A percentile compares a stretch with the other conserved stretches of the same genome.
Conservation (phyloP, 345 rosid species). For the Salix exigua region DNA sequence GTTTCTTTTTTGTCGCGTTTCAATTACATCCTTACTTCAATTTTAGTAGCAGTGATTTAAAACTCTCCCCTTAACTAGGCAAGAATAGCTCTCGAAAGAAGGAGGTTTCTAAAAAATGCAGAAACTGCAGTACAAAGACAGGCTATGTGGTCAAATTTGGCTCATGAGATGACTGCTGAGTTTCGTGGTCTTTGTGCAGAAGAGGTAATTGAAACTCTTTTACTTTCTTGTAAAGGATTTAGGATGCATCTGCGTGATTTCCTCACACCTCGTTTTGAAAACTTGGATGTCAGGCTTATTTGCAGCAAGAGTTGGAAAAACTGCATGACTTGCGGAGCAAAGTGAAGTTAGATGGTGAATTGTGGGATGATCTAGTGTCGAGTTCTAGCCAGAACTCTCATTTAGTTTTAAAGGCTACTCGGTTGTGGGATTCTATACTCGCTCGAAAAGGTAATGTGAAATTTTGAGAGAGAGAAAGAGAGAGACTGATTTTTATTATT, state of each 20-base stretch:
- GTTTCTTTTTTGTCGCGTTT: background rate
- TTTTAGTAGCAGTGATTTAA: conserved; percentile 11
- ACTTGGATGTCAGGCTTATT: conserved; percentile 70
- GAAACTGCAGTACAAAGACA: conserved; percentile 93
- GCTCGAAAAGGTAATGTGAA: conserved; percentile 67
- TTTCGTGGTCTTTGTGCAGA: conserved; percentile 99
- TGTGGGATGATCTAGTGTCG: conserved; percentile 96
- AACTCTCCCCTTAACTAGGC: conserved; percentile 49
- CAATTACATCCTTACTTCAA: background rate
- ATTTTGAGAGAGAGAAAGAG: too few species aligned
- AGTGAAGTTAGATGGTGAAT: conserved; percentile 95
- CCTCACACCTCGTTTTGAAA: conserved; percentile 17
- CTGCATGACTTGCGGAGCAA: conserved; percentile 90
- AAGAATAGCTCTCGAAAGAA: conserved; percentile 94
- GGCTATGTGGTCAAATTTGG: conserved; percentile 98
- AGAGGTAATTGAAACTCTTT: conserved; percentile 54
- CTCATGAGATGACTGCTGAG: conserved; percentile 99
- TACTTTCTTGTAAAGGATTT: background rate
- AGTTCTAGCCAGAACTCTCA: conserved; percentile 95
- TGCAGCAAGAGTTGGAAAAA: conserved; percentile 98
- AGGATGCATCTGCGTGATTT: background rate
- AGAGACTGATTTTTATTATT: too few species aligned
- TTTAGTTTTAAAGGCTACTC: conserved; percentile 86
- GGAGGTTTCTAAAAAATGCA: conserved; percentile 87
- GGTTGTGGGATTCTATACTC: conserved; percentile 91